Evolutionary conservation across 2,329 filamentous ascomycete species (phyloP), one percentile per base, ranked within the genome.

Genomic region (Botrytis hyacinthi): DNA sequence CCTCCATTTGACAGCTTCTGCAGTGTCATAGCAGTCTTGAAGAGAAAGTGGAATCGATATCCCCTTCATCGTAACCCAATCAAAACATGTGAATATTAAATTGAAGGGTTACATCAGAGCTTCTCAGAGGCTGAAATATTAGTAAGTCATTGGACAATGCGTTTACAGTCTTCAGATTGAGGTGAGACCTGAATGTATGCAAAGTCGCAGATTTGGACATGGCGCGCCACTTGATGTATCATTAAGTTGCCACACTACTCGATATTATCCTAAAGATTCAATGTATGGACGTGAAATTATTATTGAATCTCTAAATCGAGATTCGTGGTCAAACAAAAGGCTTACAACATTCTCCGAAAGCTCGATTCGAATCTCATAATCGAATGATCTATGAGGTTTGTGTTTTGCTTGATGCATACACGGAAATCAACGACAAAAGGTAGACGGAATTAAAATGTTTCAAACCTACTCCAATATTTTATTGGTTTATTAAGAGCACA

Each of bases 401-500:
- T 57, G 14, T 18, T 40, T 42, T 59, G 57, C 57, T 59, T 59
- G 14, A 32, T 3, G 18, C n/a, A 57, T 57, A 32, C 51, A 20
- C 59, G 35, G 10, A 61, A 61, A 40, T 26, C 7, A 22, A 54
- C 32, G 48, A 42, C 40, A 57, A 48, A 54, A 51, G 26, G 48
- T n/a, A 54, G 48, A 54, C 26, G 12, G n/a, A 14, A 44, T 44
- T 8, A 22, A 22, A 37, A 57, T 67, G 37, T 72, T 44, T 40
- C 29, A 67, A 48, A 72, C 62, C 48, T 51, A 68, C 51, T 44
- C 37, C 26, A 12, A 60, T 9, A 40, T 42, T 61, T 37, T 29
- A 59, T 68, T 72, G 70, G 40, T 40, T 67, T 37, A 20, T 65
- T 40, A 29, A 66, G 29, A 66, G 37, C 62, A 72, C 62, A 68